phyloP scores from a whole-genome alignment of 805 yeast species.

The Wickerhamiella occidentalis region DNA sequence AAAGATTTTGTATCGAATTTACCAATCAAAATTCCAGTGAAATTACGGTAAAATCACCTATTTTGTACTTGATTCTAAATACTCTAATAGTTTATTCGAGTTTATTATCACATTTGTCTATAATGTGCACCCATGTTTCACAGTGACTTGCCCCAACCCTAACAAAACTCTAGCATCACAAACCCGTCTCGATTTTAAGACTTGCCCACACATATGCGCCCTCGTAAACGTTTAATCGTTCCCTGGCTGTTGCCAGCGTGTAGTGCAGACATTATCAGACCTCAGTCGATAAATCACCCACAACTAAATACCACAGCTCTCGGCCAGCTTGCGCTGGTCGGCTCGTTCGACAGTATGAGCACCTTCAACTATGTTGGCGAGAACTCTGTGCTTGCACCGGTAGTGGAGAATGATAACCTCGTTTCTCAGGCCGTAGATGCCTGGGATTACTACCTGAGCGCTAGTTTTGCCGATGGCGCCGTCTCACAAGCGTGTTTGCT shows the following conservation, averaged over 20 bases:
- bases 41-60: too few relatives aligned
- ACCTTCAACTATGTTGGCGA: constrained; percentile 29
- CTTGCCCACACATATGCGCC: constrained; percentile 1
- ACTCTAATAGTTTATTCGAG: neutral
- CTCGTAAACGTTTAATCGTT: constrained; percentile 1
- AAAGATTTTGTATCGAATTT: neutral
- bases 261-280: neutral
- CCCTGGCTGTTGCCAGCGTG: constrained; percentile 5
- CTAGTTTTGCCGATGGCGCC: constrained; percentile 21
- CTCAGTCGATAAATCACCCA: constrained; percentile 20
- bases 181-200: neutral
- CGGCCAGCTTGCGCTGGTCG: constrained; percentile 28
- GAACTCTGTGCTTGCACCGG: constrained; percentile 22
- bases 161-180: constrained; percentile 1
- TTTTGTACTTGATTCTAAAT: too few relatives aligned
- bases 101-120: neutral
- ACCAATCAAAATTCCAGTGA: too few relatives aligned
- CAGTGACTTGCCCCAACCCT: constrained; percentile 4
- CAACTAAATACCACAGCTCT: constrained; percentile 18
- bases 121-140: neutral
- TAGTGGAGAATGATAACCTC: constrained; percentile 16
- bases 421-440: constrained; percentile 11
- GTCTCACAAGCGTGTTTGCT: constrained; percentile 16
- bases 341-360: constrained; percentile 32
- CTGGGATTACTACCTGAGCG: constrained; percentile 16